Percentiles rank a stretch among this genome's conserved stretches.
These are phyloP conservation scores for Xylaria sp. DNA, from an alignment of 2,329 filamentous ascomycete species.

Conservation along the genomic window DNA sequence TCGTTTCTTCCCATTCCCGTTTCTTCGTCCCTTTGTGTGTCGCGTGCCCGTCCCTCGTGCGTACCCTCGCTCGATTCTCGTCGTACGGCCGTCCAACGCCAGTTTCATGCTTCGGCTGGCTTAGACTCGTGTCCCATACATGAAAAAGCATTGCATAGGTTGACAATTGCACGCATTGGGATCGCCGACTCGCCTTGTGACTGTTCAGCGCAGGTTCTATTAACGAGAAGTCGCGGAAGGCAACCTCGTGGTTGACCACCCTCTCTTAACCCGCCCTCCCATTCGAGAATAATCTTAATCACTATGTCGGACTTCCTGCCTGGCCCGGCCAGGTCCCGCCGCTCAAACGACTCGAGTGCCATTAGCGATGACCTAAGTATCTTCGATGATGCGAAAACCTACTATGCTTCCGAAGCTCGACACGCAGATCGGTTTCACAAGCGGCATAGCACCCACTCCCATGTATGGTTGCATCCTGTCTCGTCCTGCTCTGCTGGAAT, in stretches of 20 bases:
- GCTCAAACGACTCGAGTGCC: constrained; percentile 37
- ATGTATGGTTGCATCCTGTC: constrained; percentile 53
- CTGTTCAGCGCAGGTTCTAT: background rate
- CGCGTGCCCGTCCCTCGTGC: constrained; percentile 1
- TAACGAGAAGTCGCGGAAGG: background rate
- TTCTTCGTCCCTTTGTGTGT: background rate
- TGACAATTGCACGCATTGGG: background rate
- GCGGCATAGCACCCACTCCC: constrained; percentile 67
- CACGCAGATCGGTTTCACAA: constrained; percentile 61
- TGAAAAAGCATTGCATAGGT: background rate
- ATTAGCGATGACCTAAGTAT: constrained; percentile 61
- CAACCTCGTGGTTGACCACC: background rate
- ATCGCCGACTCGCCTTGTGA: background rate
- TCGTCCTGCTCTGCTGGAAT: background rate
- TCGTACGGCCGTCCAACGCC: background rate
- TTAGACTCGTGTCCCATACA: background rate
- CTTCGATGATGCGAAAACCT: constrained; percentile 68
- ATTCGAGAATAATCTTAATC: constrained; percentile 4
- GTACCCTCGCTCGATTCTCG: background rate
- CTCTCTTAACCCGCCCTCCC: background rate
- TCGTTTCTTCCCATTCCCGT: no score
- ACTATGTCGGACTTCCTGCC: constrained; percentile 44
- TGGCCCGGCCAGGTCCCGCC: constrained; percentile 35
- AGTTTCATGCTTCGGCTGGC: background rate
- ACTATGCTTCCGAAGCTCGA: constrained; percentile 67